A percentile compares a stretch with the other conserved stretches of the same genome.
Evolutionary conservation across 2,329 filamentous ascomycete species (phyloP).

Genomic region (Bretziella fagacearum): DNA sequence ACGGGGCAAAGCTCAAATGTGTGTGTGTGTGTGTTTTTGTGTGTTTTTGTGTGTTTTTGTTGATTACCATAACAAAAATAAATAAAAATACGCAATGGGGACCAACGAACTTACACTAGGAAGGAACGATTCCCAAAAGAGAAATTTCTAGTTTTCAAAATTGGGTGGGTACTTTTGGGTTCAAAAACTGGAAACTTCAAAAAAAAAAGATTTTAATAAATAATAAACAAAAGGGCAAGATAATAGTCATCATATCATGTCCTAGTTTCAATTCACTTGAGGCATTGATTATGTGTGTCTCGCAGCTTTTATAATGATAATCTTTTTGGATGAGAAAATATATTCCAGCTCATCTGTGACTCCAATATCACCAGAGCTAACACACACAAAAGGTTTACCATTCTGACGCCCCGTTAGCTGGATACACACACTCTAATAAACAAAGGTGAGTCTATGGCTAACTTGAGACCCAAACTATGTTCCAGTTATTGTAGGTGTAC

Average conservation of each 20-base stretch:
- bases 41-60: too few relatives aligned
- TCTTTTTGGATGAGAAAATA: neutral
- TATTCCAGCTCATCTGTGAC: neutral
- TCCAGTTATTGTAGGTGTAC: too few relatives aligned
- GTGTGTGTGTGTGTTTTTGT: too few relatives aligned
- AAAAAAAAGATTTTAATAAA: neutral
- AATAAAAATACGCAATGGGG: neutral
- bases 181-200: neutral
- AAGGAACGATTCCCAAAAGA: slow-evolving; percentile 7
- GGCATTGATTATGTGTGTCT: too few relatives aligned
- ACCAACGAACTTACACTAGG: neutral
- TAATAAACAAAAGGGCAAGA: neutral
- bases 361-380: neutral
- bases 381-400: neutral
- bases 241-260: too few relatives aligned
- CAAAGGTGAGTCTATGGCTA: slow-evolving; percentile 5
- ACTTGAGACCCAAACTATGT: neutral
- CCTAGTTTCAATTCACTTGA: too few relatives aligned
- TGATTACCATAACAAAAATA: neutral
- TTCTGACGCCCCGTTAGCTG: neutral
- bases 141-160: neutral
- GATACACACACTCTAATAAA: neutral
- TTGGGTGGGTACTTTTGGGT: neutral
- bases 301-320: too few relatives aligned
- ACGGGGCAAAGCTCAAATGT: too few relatives aligned